These are phyloP conservation scores for Volvox carteri DNA, from an alignment of 163 green algal genomes.

Conservation along the genomic window DNA sequence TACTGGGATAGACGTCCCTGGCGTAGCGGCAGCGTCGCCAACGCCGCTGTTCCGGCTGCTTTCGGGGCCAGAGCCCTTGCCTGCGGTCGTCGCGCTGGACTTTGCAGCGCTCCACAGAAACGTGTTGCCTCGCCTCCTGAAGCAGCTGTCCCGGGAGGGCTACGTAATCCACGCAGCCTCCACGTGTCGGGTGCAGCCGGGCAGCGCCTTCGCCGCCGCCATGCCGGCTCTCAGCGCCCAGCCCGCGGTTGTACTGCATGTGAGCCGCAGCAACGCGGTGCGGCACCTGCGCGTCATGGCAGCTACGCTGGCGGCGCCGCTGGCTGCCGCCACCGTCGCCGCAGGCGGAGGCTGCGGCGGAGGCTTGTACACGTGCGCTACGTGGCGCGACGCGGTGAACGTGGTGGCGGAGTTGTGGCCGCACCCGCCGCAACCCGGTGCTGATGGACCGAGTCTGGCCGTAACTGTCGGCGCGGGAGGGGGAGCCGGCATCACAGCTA, in stretches of 20 bases:
- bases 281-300: conserved; percentile 37
- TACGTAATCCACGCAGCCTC: conserved; percentile 34
- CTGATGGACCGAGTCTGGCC: background rate
- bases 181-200: background rate
- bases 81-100: conserved; percentile 18
- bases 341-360: background rate
- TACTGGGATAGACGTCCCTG: background rate
- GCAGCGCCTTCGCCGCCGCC: conserved; percentile 20
- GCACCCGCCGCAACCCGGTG: background rate
- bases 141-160: conserved; percentile 39
- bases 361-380: conserved; percentile 29
- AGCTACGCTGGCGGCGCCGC: background rate
- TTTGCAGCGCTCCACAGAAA: conserved; percentile 25
- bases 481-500: too few relatives aligned
- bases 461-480: too few relatives aligned
- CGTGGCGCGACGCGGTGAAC: background rate
- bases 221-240: conserved; percentile 16
- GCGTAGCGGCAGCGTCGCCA: background rate
- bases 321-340: background rate
- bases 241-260: conserved; percentile 41
- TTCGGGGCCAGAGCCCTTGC: conserved; percentile 5
- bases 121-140: conserved; percentile 48
- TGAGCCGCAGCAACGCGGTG: conserved; percentile 49
- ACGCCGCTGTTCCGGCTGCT: conserved; percentile 30
- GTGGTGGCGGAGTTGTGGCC: conserved; percentile 42